Base-by-base conservation (phyloP, 1,139 yeast species). In the Zygoascus meyerae region DNA sequence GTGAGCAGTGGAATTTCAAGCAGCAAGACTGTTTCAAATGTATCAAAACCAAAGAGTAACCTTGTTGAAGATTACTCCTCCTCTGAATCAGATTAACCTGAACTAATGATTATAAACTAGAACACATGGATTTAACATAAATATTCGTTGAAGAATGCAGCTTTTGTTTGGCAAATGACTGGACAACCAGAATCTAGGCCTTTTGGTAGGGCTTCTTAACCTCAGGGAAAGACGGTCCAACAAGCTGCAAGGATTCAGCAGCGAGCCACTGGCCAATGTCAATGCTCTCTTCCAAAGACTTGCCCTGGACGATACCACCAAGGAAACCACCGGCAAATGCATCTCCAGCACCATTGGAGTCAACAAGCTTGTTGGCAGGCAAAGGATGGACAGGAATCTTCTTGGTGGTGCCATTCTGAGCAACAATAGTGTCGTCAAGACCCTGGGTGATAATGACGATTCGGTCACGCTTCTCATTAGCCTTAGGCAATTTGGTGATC, bases 331-430 rank as follows among this genome's bases (percentile, higher is more conserved):
- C 95, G 51, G 97, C 98, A 65, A 92, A 92, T 18, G 98, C 97
- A 66, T 92, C 99, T 68, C 98, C 99, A 41, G 98, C 98, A 74
- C 98, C 98, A 71, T 92, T 92, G 65, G 97, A 86, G 72, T 92
- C 99, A 49, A 77, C 82, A 55, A 92, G 77, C 68, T 83, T 74
- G 45, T 75, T 70, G 41, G 78, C 63, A 41, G 78, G 83, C 63
- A 92, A 76, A 53, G 82, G 77, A 59, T 79, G 83, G 48, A 92
- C 96, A 45, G 84, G 75, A 74, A 69, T 80, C 59, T 73, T 72
- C 47, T 70, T 67, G 53, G 77, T 73, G 40, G 58, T 60, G 38
- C 63, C 65, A 34, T 61, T 68, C 44, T 56, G 70, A 52, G 83
- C 95, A 37, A 81, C 75, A 55, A 90, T 74, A 48, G 98, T 90